Evolutionary conservation across 805 yeast genomes (phyloP), one percentile per base, ranked within the genome.

Genomic region (Naumovozyma dairenensis): DNA sequence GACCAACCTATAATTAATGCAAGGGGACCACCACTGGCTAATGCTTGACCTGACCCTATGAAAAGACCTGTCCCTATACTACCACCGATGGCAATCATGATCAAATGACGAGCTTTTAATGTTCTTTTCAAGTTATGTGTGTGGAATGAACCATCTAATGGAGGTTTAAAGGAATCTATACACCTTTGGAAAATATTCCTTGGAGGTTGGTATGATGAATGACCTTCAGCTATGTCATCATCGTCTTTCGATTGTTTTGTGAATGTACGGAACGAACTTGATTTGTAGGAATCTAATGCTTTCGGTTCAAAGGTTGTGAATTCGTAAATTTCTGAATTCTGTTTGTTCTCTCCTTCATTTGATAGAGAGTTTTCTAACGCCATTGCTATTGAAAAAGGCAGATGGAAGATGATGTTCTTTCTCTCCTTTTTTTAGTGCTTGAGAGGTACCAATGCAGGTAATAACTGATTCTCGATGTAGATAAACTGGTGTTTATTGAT

Each of bases 11-110:
- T 54, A 18, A 74, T 47, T 45, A 72, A 51, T 2, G 75, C 63
- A 3, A 67, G 69, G 5, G 75, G 75, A 3, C 77, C 76, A 8
- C 72, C 74, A 7, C 45, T 57, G 9, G 64, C 62, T 28, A 74
- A 57, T 5, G 76, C 62, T 31, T 63, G 62, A 17, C 59, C 59
- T 5, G 48, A 32, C 20, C 57, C 59, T 34, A 53, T 50, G 22
- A 53, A 48, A 10, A 53, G 40, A 39, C 59, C 59, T 4, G 59
- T 53, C 20, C 59, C 59, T 26, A 53, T 35, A 16, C 54, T 48
- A 10, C 59, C 59, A 15, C 59, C 59, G 19, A 53, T 51, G 13
- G 59, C 53, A 28, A 53, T 50, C 57, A 53, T 52, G 13, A 43
- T 42, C 25, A 52, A 27, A 31, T 53, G 59, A 31, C 59, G 37